Evolutionary conservation across 345 rosid species (phyloP).

Genomic region (Capsella bursapastoris): DNA sequence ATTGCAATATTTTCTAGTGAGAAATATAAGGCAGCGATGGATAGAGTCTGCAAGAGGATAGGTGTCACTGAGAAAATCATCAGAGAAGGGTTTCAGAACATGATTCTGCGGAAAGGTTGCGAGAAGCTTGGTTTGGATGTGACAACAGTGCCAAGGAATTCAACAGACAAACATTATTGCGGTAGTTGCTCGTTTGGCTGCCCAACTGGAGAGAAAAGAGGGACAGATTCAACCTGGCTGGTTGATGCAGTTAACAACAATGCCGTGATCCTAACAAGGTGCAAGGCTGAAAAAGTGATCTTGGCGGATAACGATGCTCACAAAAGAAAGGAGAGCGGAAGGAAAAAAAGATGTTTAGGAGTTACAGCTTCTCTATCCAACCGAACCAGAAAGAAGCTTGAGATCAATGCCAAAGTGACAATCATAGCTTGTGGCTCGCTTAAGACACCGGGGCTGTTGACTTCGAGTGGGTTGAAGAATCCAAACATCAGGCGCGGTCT

Average conservation of each 20-base stretch:
- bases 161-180: conserved; percentile 59
- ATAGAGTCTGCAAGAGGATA: conserved; percentile 52
- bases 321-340: conserved; percentile 34
- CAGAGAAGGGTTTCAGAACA: conserved; percentile 70
- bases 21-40: conserved; percentile 59
- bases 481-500: conserved; percentile 66
- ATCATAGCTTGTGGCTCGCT: conserved; percentile 72
- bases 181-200: conserved; percentile 72
- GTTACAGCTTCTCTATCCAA: conserved; percentile 49
- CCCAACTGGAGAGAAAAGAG: conserved; percentile 64
- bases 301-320: conserved; percentile 46
- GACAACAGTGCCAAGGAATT: conserved; percentile 54
- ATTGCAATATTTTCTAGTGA: conserved; percentile 51
- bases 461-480: conserved; percentile 62
- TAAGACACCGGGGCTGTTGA: conserved; percentile 58
- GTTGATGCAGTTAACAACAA: conserved; percentile 63
- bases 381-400: conserved; percentile 48
- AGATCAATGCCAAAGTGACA: conserved; percentile 64
- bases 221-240: conserved; percentile 66
- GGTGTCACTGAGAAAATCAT: conserved; percentile 56
- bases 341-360: conserved; percentile 58
- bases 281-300: conserved; percentile 60
- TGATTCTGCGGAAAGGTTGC: conserved; percentile 68
- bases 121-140: conserved; percentile 63
- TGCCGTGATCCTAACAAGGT: conserved; percentile 64